Evolutionary conservation across 768 basidiomycete species (phyloP), one percentile per base, ranked within the genome.

Genomic region (Rhizopogon sp.): DNA sequence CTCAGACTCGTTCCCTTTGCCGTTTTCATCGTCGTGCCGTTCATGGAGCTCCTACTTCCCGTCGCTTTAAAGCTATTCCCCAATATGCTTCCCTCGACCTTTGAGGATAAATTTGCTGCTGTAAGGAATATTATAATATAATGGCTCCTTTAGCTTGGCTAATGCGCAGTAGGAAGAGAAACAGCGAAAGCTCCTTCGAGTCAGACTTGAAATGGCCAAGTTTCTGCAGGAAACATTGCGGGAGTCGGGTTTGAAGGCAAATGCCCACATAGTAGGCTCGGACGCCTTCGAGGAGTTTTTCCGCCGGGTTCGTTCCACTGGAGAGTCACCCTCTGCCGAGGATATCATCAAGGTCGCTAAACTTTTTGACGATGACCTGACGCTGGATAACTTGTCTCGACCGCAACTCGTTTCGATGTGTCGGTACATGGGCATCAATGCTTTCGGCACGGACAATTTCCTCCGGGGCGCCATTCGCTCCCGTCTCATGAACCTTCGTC

Each of bases 211-310:
- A 69, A 98, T 98, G 96, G 97, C 97, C 63, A 98, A 99, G 67
- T 99, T 98, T 79, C 78, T 99, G 25, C 96, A 98, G 64, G 97
- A 99, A 70, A 98, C 97, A 0, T 81, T 99, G 43, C 84, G 92
- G 39, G 97, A 98, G 74, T 93, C 90, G 1, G 93, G 93, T 39
- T 77, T 98, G 56, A 94, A 91, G 69, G 92, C 92, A 8, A 92
- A 91, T 57, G 85, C 88, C 17, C 93, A 96, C 66, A 97, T 99
- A 55, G 84, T 98, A 56, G 90, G 93, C 58, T 88, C 83, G 41
- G 95, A 97, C 53, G 91, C 93, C 40, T 99, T 99, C 82, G 98
- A 98, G 68, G 93, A 96, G 71, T 99, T 99, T 76, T 99, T 99
- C 87, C 84, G 93, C 67, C 98, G 98, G 76, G 93, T 92, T 51